These are phyloP conservation scores for Erysimum cheiranthoides DNA, from an alignment of 345 rosid species.

Conservation along the genomic window DNA sequence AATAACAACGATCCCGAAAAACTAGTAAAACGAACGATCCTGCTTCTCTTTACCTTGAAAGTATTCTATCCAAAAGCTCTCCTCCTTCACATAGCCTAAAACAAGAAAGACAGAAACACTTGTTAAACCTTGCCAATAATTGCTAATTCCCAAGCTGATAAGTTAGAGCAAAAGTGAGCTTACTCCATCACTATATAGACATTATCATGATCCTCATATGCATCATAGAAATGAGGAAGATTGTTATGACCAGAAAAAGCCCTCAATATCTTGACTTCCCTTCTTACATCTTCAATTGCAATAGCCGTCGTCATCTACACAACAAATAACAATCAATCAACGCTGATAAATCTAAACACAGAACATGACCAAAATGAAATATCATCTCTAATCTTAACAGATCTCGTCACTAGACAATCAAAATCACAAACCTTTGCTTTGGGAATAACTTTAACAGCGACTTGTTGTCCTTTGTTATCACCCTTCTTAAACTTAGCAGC, in stretches of 20 bases:
- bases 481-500: slow-evolving; percentile 90
- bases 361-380: background rate
- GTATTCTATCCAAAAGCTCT: slow-evolving; percentile 95
- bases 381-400: slow-evolving; percentile 18
- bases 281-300: slow-evolving; percentile 97
- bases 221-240: slow-evolving; percentile 86
- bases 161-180: slow-evolving; percentile 43
- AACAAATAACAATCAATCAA: slow-evolving; percentile 25
- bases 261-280: slow-evolving; percentile 90
- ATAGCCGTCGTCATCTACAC: slow-evolving; percentile 97
- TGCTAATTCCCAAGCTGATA: background rate
- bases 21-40: slow-evolving; percentile 13
- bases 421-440: slow-evolving; percentile 67
- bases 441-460: slow-evolving; percentile 95
- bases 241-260: slow-evolving; percentile 88
- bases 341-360: background rate
- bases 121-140: slow-evolving; percentile 7
- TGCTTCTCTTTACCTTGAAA: slow-evolving; percentile 67
- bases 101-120: slow-evolving; percentile 22
- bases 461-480: slow-evolving; percentile 87
- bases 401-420: slow-evolving; percentile 31
- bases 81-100: slow-evolving; percentile 96
- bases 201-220: slow-evolving; percentile 84
- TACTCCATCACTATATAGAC: slow-evolving; percentile 99
- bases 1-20: slow-evolving; percentile 10